These are phyloP conservation scores for Tarenaya hassleriana DNA, from an alignment of 345 rosid genomes.

Conservation along the genomic window DNA sequence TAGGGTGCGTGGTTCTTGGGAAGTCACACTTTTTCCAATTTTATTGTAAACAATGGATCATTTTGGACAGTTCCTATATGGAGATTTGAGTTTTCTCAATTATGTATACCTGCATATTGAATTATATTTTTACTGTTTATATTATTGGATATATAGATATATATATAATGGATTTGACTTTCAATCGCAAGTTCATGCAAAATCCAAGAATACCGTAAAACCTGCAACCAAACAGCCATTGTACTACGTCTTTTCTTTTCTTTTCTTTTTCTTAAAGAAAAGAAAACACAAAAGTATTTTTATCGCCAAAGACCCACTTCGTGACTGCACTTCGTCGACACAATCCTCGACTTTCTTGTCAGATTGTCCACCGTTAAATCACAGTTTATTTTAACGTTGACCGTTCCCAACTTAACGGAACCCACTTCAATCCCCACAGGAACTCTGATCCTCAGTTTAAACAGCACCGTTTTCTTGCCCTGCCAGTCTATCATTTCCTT, in stretches of 20 bases:
- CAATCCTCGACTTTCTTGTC: slow-evolving; percentile 45
- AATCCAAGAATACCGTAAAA: slow-evolving; percentile 1
- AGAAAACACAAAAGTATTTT: too few species aligned
- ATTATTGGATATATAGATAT: too few species aligned
- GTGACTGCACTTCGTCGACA: slow-evolving; percentile 48
- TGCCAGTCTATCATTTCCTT: slow-evolving; percentile 23
- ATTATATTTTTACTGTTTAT: too few species aligned
- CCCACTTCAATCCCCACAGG: slow-evolving; percentile 67
- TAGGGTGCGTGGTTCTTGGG: too few species aligned
- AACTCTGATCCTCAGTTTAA: slow-evolving; percentile 43
- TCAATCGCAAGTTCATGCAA: slow-evolving; percentile 24
- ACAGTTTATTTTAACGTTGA: slow-evolving; percentile 57
- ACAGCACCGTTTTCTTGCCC: slow-evolving; percentile 44
- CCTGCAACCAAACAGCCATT: slow-evolving; percentile 15
- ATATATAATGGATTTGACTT: too few species aligned
- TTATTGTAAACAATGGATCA: too few species aligned
- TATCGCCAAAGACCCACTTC: slow-evolving; percentile 51
- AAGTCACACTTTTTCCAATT: too few species aligned
- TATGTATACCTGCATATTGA: too few species aligned
- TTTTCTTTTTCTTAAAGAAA: not conserved
- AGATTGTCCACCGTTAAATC: slow-evolving; percentile 66
- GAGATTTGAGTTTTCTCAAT: too few species aligned
- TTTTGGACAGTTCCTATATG: too few species aligned
- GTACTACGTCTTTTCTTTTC: not conserved
- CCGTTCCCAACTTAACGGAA: slow-evolving; percentile 64